These are phyloP conservation scores for Paramyrothecium sp. DNA, from an alignment of 2,329 filamentous ascomycete species.

Conservation along the genomic window DNA sequence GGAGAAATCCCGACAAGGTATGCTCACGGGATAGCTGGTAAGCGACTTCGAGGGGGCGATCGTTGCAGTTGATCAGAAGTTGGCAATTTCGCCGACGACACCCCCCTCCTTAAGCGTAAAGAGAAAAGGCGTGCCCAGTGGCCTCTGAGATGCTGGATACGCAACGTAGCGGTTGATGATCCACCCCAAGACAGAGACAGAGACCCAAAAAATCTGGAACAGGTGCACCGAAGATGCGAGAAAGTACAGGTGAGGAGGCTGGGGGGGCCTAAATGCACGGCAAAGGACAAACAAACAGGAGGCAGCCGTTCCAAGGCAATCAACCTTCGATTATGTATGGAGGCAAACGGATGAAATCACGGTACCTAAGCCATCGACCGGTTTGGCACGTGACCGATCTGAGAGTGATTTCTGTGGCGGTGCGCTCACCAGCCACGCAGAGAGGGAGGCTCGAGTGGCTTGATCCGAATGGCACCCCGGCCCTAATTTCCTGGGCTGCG, in stretches of 20 bases:
- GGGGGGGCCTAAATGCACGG: constrained; percentile 6
- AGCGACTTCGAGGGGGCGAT: neutral
- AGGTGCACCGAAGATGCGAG: too few species aligned
- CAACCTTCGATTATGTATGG: constrained; percentile 17
- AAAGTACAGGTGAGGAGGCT: neutral
- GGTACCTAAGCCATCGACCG: constrained; percentile 11
- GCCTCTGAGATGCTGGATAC: neutral
- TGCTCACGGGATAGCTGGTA: neutral
- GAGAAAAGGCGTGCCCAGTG: neutral
- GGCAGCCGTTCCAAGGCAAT: constrained; percentile 9
- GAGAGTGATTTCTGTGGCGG: constrained; percentile 17
- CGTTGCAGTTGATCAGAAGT: neutral
- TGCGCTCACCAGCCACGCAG: constrained; percentile 8
- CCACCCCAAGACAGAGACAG: too few species aligned
- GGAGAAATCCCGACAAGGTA: neutral
- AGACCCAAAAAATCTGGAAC: too few species aligned
- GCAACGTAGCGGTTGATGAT: neutral
- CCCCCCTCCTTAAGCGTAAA: neutral
- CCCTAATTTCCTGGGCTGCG: constrained; percentile 5
- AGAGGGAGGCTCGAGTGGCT: too few species aligned
- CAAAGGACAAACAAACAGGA: constrained; percentile 17
- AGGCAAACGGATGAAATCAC: constrained; percentile 18
- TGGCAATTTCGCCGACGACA: neutral
- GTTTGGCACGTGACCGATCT: constrained; percentile 16
- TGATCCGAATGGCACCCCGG: constrained; percentile 4